Conservation (phyloP, 371 early-diverging fungal species). For the Apophysomyces trapeziformis region DNA sequence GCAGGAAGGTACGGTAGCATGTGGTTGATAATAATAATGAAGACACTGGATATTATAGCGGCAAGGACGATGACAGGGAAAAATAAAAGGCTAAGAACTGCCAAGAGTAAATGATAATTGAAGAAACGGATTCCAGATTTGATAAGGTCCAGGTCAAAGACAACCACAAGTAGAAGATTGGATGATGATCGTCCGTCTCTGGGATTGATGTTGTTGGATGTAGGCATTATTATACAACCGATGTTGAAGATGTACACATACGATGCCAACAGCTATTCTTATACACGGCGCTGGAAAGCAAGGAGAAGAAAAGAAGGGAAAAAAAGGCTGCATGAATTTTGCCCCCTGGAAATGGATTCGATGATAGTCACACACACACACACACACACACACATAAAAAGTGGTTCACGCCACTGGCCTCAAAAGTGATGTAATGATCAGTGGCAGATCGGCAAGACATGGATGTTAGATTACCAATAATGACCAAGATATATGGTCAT, state of each 20-base stretch:
- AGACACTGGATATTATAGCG: constrained; percentile 17
- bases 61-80: constrained; percentile 22
- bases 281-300: constrained; percentile 1
- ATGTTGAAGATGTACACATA: neutral
- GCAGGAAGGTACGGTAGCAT: constrained; percentile 16
- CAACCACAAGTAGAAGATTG: neutral
- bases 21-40: constrained; percentile 21
- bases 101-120: constrained; percentile 15
- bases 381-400: too few relatives aligned
- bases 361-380: neutral
- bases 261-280: neutral
- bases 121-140: constrained; percentile 3
- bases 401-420: neutral
- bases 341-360: neutral
- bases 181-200: constrained; percentile 8
- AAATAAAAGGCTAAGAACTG: constrained; percentile 16
- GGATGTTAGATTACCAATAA: too few relatives aligned
- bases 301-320: constrained; percentile 5
- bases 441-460: too few relatives aligned
- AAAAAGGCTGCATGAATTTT: constrained; percentile 1
- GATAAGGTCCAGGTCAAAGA: constrained; percentile 8
- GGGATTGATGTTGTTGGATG: constrained; percentile 13
- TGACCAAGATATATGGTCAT: too few relatives aligned
- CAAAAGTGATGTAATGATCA: neutral
- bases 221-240: constrained; percentile 1